These are phyloP conservation scores for Trifolium subterraneum DNA, from an alignment of 306 rosid species.

Conservation along the genomic window DNA sequence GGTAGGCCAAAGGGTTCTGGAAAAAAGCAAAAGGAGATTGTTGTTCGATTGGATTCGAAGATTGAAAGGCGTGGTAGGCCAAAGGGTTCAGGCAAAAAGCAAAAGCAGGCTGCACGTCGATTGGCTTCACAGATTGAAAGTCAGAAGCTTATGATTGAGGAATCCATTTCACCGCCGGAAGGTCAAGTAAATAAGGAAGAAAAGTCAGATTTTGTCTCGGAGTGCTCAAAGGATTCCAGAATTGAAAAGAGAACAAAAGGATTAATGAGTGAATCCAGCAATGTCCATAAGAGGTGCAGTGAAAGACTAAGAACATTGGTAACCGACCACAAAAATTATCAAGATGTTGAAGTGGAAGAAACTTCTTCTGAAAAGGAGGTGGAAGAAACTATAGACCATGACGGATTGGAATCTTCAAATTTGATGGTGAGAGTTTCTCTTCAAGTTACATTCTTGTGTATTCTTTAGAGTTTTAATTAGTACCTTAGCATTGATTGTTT, in stretches of 20 bases:
- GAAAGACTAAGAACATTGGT: constrained; percentile 45
- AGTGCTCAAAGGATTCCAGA: constrained; percentile 29
- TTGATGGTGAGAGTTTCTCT: constrained; percentile 50
- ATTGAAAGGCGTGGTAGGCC: constrained; percentile 32
- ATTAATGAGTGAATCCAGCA: constrained; percentile 20
- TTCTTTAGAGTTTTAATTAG: constrained; percentile 18
- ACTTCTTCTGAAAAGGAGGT: constrained; percentile 1
- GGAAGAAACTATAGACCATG: constrained; percentile 33
- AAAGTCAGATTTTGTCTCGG: constrained; percentile 7
- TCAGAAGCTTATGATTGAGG: constrained; percentile 23
- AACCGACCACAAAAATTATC: constrained; percentile 14
- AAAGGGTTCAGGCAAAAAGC: constrained; percentile 35
- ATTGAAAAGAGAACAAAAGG: constrained; percentile 24
- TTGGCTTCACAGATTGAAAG: constrained; percentile 36
- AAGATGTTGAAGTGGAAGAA: constrained; percentile 35
- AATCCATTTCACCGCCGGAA: constrained; percentile 34
- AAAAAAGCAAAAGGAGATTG: constrained; percentile 36
- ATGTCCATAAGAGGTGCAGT: constrained; percentile 42
- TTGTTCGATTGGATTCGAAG: background rate
- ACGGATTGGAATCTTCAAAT: constrained; percentile 34
- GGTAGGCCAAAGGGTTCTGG: constrained; percentile 36
- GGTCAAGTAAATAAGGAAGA: constrained; percentile 32
- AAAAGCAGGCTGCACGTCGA: constrained; percentile 18
- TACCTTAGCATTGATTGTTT: constrained; percentile 25
- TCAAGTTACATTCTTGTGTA: constrained; percentile 21